Conservation (phyloP, 345 rosid species). For the Anastatica hierochuntica region DNA sequence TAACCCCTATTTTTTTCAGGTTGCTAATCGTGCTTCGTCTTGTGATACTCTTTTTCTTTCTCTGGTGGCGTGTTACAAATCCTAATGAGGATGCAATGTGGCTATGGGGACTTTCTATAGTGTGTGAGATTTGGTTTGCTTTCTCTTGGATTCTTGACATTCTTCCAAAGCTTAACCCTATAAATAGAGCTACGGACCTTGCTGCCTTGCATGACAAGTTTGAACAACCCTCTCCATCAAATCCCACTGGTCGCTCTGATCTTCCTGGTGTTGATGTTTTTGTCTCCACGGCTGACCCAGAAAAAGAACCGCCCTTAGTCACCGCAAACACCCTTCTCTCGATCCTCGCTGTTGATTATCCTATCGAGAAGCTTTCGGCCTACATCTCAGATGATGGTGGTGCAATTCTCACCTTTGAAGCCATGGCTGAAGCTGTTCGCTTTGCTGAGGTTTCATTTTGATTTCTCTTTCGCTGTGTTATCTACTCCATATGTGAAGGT, state of each 20-base stretch:
- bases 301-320: slow-evolving; percentile 88
- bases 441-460: slow-evolving; percentile 49
- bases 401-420: slow-evolving; percentile 82
- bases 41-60: slow-evolving; percentile 42
- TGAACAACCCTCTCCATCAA: slow-evolving; percentile 56
- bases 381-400: slow-evolving; percentile 94
- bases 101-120: slow-evolving; percentile 75
- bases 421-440: slow-evolving; percentile 90
- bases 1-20: too few relatives aligned
- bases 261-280: slow-evolving; percentile 78
- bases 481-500: too few relatives aligned
- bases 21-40: slow-evolving; percentile 48
- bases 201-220: slow-evolving; percentile 70
- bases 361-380: slow-evolving; percentile 59
- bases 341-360: slow-evolving; percentile 69
- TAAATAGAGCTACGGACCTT: slow-evolving; percentile 74
- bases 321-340: slow-evolving; percentile 80
- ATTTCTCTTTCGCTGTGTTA: not conserved
- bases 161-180: slow-evolving; percentile 77
- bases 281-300: slow-evolving; percentile 88
- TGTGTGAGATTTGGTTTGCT: slow-evolving; percentile 91
- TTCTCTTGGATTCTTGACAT: slow-evolving; percentile 85
- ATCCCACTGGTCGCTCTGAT: slow-evolving; percentile 83
- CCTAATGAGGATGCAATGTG: slow-evolving; percentile 82
- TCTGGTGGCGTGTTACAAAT: slow-evolving; percentile 62